Base-by-base conservation (phyloP, 441 rosid genomes). In the Hypseocharis bilobata region DNA sequence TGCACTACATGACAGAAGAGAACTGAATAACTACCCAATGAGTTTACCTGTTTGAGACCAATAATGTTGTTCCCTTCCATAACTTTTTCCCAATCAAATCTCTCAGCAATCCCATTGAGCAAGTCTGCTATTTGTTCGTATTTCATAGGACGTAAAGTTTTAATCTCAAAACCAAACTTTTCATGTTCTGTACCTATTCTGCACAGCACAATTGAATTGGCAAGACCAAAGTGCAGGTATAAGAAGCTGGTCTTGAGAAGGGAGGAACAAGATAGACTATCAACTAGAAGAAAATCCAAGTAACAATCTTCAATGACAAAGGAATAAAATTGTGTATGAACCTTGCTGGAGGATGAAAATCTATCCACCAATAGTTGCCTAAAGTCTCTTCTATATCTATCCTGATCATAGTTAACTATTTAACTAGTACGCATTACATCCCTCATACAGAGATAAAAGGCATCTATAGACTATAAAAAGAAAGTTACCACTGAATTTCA, bases 101-200 rank as follows among this genome's bases (percentile, higher is more conserved):
- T 88, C 84, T 93, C 99, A 14, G 97, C 84, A 47, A 93, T 93
- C 71, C 99, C 80, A 66, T 88, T 77, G 61, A 93, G 96, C 79
- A 93, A 70, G 74, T 88, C 93, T 1, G 96, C 78, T 78, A 93
- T 93, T 73, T 93, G 99, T 60, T 86, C 95, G 74, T 91, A 93
- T 77, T 82, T 91, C 96, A 93, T 91, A 55, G 99, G 97, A n/a
- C 76, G 84, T 62, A 88, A 59, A 34, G 88, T 86, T 76, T 76
- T 82, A 65, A 82, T 72, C 74, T 91, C 95, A 70, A 91, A 93
- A 70, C 99, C 99, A 80, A 91, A 93, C 76, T 93, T 93, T 87
- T 93, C 98, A 56, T 93, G 98, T 67, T 93, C 97, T 17, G 97
- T 93, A 60, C 99, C 99, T 81, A 93, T 93, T 78, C 97, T 93